Evolutionary conservation across 2,329 filamentous ascomycete species (phyloP).

Genomic region (Thelonectria blattea): DNA sequence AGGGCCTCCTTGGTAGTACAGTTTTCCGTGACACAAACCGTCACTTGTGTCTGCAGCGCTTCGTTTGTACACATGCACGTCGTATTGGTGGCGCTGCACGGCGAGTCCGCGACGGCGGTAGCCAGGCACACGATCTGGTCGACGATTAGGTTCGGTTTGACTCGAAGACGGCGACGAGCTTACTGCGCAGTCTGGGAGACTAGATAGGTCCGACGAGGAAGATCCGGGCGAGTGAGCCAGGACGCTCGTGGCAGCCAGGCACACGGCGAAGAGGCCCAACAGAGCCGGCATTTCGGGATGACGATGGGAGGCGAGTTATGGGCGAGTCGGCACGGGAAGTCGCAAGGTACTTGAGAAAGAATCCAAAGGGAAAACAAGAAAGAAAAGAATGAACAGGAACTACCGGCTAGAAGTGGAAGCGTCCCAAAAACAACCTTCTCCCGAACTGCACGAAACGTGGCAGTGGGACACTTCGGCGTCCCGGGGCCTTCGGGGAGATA

Average conservation of each 20-base stretch:
- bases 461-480: background rate
- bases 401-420: background rate
- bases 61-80: slow-evolving; percentile 43
- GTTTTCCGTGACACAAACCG: slow-evolving; percentile 36
- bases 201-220: background rate
- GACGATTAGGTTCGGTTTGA: background rate
- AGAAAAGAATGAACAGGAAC: background rate
- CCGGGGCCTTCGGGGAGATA: background rate
- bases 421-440: background rate
- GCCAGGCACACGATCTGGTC: slow-evolving; percentile 38
- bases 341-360: no score
- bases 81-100: slow-evolving; percentile 37
- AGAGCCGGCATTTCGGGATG: background rate
- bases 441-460: background rate
- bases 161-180: slow-evolving; percentile 2
- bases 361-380: background rate
- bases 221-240: background rate
- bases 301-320: background rate
- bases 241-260: background rate
- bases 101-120: slow-evolving; percentile 32
- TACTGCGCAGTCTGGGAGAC: slow-evolving; percentile 41
- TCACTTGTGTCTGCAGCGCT: slow-evolving; percentile 33
- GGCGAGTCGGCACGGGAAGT: no score
- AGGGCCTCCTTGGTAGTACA: slow-evolving; percentile 43
- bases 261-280: background rate